Base-by-base conservation (phyloP, 2,329 filamentous ascomycete species). In the Apiospora arundinis region DNA sequence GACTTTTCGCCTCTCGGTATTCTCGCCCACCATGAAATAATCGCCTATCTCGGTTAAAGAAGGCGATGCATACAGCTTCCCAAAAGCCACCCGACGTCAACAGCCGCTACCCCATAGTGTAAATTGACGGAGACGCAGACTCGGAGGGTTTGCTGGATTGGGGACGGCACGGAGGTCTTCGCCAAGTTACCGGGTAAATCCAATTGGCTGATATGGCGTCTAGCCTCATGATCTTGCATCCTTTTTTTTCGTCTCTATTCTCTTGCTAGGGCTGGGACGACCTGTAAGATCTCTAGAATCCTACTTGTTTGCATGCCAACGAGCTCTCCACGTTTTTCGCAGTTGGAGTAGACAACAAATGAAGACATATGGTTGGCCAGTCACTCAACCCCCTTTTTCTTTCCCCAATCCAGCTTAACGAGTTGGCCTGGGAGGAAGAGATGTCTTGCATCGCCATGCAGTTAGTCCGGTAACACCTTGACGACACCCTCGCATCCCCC, bases 121-220 rank as follows among this genome's bases (percentile, higher is more conserved):
- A 56, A 52, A 69, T 56, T 69, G 67, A 37, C 25, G 52, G 32
- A 48, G 42, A 11, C 66, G 66, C 44, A 52, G 65, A 28, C 40
- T 32, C 40, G 65, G 44, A 67, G 40, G 8, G 25, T 42, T 40
- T 69, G 67, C 67, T 40, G 67, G 18, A 49, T 69, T 69, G 67
- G 67, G 67, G 67, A 69, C 67, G 67, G 67, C 67, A 18, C 45
- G 46, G 67, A 48, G 44, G 46, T 56, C 46, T n/a, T 23, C 28
- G 46, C 46, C 46, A 40, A 37, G 67, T 48, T 48, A 48, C 67
- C 67, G 67, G 67, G 46, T 69, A 69, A 69, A 69, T 69, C 67
- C 66, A 67, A 48, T 67, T 67, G 66, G 66, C 42, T 48, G 37
- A 48, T 28, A 21, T 48, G 42, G 7, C 66, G n/a, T n/a, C 42